Base-by-base conservation (phyloP, 345 rosid species). In the Salix brachista region DNA sequence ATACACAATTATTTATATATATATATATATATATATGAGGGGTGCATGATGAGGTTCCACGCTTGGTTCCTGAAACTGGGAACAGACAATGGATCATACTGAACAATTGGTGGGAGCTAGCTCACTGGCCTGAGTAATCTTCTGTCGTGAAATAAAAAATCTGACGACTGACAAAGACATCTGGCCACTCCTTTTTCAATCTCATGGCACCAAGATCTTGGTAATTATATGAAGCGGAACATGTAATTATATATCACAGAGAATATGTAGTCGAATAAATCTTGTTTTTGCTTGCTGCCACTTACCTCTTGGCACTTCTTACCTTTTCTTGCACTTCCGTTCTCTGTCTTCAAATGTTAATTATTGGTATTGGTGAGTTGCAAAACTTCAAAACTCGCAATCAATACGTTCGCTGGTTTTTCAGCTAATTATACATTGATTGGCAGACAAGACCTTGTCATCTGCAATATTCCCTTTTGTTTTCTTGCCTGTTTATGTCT, bases 61-160 rank as follows among this genome's bases (percentile, higher is more conserved):
- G 88, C 83, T 62, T 70, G 84, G 86, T 82, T 79, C 67, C 79
- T 34, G n/a, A 71, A 85, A 74, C 21, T 75, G 87, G 85, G 75
- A 80, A 77, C 89, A 85, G 23, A 26, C 37, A 77, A 65, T 75
- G 34, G 75, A 78, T 81, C 73, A 67, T 71, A 18, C 73, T 72
- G 56, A 52, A 39, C 34, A 75, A 50, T 65, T 42, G 76, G 76
- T 67, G 72, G 79, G 84, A 13, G 50, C 56, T 23, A 46, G 50
- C 56, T 23, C 77, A 23, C 66, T 36, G n/a, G 25, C 56, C 67
- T 70, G 70, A 64, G 70, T 42, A 69, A 50, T 75, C 28, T 76
- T 65, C 3, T 77, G 69, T 37, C 64, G 56, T 77, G 12, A 74
- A 67, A 52, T 2, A 61, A 52, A 19, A 6, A 52, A 73, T 73